Evolutionary conservation across 2,329 filamentous ascomycete genomes (phyloP), one percentile per base, ranked within the genome.

Genomic region (Orbilia javanica): DNA sequence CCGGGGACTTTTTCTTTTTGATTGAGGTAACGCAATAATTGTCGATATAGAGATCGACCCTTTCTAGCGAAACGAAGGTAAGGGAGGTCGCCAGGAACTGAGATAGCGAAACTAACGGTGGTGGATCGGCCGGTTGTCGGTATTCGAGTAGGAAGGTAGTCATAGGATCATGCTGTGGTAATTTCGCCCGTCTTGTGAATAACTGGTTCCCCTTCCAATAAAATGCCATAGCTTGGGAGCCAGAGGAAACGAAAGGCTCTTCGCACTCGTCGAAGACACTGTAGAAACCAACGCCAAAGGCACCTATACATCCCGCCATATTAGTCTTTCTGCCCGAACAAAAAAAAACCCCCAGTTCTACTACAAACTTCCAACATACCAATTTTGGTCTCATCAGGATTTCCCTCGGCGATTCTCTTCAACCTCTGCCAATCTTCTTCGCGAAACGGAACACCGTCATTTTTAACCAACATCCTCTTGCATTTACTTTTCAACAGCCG

Each of bases 161-260:
- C 81, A 95, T 89, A 34, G 86, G 86, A 53, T 89, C 87, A 0
- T 92, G 90, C 6, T 97, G 85, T 80, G 90, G 90, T 22, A 96
- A 88, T 81, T 93, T 93, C n/a, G 79, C 80, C 39, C 80, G 68
- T 81, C 94, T 92, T 25, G 96, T 99, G 83, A 97, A 98, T 1
- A 99, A 88, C 4, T 93, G 93, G 84, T 98, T 98, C n/a, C 92
- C 94, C 84, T 97, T 98, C 96, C 96, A 99, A 86, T 97, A 99
- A 83, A 99, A 99, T 0, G 95, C 95, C 93, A 99, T 97, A 42
- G 94, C 94, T 84, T 97, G 91, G 79, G 88, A 89, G 0, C 96
- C 96, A 0, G 95, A 98, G 80, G 93, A 96, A 80, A 99, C 92
- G 83, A 99, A 98, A 0, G 96, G 96, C 81, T 97, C 94, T 84